Conservation (phyloP, 2,329 filamentous ascomycete species). For the Alternaria triticimaculans region DNA sequence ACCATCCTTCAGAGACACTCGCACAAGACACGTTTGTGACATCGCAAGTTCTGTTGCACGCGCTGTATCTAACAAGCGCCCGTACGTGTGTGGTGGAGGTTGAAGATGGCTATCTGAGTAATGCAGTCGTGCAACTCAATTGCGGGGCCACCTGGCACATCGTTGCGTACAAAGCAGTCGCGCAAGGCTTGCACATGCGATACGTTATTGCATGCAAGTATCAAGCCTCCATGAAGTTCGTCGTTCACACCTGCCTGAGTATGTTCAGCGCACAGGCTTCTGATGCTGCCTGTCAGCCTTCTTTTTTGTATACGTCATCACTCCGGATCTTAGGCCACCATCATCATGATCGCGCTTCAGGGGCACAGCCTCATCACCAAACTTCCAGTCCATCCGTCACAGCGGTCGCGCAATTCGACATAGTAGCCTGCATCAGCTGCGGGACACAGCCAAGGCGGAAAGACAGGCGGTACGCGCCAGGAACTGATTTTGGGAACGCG, state of each 20-base stretch:
- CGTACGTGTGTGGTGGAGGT: neutral
- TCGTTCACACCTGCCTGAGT: neutral
- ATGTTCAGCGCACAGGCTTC: neutral
- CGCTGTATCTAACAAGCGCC: neutral
- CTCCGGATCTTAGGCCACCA: neutral
- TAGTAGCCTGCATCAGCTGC: constrained; percentile 2
- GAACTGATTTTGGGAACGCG: constrained; percentile 9
- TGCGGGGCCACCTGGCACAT: neutral
- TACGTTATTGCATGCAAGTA: neutral
- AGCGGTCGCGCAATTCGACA: neutral
- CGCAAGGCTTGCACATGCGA: neutral
- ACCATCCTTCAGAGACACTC: neutral
- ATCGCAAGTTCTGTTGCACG: neutral
- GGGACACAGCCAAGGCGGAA: constrained; percentile 11
- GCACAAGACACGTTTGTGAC: neutral
- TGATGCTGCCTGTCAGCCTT: neutral
- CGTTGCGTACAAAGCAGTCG: neutral
- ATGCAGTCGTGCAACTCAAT: neutral
- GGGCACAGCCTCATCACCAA: neutral
- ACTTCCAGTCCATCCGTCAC: neutral
- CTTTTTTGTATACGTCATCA: constrained; percentile 4
- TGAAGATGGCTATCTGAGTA: neutral
- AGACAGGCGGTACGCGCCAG: constrained; percentile 2
- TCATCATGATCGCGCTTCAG: neutral
- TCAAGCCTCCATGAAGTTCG: neutral